phyloP scores from a whole-genome alignment of 148 eudicot species.

The Diospyros lotus region DNA sequence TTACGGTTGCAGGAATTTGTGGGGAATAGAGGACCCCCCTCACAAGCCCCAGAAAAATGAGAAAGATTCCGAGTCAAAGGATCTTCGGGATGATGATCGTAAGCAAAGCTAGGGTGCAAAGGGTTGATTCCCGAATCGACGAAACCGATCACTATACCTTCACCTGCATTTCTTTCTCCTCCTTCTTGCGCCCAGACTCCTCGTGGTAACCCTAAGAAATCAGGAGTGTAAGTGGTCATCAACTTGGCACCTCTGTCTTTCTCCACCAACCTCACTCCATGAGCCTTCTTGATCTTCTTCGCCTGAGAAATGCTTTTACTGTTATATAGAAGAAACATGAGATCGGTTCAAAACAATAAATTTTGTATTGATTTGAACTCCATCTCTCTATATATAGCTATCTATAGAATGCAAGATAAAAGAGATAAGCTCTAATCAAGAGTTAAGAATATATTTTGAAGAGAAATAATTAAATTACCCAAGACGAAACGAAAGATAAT shows the following conservation, averaged over 20 bases:
- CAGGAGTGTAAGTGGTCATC: constrained; percentile 81
- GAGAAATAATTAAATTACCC: too few species aligned
- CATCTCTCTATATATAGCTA: too few species aligned
- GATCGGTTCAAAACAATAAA: too few species aligned
- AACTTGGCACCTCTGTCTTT: constrained; percentile 66
- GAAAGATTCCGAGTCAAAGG: constrained; percentile 18
- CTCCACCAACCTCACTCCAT: constrained; percentile 60
- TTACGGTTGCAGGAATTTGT: constrained; percentile 74
- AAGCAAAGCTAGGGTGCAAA: constrained; percentile 72
- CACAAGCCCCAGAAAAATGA: constrained; percentile 55
- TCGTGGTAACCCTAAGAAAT: constrained; percentile 54
- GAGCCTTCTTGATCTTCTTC: constrained; percentile 39
- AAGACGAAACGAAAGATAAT: too few species aligned
- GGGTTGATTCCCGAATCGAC: constrained; percentile 91
- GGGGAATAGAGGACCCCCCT: constrained; percentile 74
- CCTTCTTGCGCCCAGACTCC: constrained; percentile 52
- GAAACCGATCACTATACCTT: constrained; percentile 84
- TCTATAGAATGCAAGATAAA: too few species aligned
- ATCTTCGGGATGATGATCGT: constrained; percentile 21
- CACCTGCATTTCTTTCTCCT: constrained; percentile 47
- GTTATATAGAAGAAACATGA: too few species aligned
- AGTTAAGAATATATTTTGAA: too few species aligned
- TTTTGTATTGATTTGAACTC: too few species aligned
- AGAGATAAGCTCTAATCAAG: too few species aligned
- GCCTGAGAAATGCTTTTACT: constrained; percentile 26